phyloP scores from a whole-genome alignment of 2,329 filamentous ascomycete genomes.

The Waltergamsia citrina region DNA sequence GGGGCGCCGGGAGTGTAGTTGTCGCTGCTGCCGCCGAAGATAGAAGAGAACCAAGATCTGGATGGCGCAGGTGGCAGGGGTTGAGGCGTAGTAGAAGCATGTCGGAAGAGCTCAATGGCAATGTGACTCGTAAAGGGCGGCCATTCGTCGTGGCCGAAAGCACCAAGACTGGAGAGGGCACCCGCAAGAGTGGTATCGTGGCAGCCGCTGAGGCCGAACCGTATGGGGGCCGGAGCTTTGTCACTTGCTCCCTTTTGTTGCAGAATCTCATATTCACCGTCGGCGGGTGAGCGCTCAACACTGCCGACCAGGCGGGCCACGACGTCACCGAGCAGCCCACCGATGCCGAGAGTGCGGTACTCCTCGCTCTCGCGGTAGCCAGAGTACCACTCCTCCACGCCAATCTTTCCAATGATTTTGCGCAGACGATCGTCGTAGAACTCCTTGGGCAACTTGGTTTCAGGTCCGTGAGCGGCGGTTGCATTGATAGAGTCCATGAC shows the following conservation, averaged over 20 bases:
- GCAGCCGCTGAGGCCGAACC: slow-evolving; percentile 74
- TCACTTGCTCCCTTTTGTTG: slow-evolving; percentile 19
- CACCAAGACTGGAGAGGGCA: slow-evolving; percentile 67
- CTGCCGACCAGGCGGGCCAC: slow-evolving; percentile 64
- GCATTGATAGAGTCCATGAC: slow-evolving; percentile 94
- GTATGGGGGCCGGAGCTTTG: slow-evolving; percentile 35
- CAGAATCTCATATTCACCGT: slow-evolving; percentile 40
- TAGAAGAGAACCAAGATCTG: slow-evolving; percentile 8
- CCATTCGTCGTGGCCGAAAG: slow-evolving; percentile 67
- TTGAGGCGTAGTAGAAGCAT: slow-evolving; percentile 26
- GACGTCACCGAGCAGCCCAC: slow-evolving; percentile 74
- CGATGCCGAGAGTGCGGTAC: slow-evolving; percentile 85
- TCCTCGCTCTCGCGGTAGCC: slow-evolving; percentile 79
- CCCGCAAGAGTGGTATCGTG: slow-evolving; percentile 90
- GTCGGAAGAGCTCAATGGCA: slow-evolving; percentile 80
- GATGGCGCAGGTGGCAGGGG: slow-evolving; percentile 15
- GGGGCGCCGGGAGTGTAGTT: slow-evolving; percentile 8
- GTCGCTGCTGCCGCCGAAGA: slow-evolving; percentile 9
- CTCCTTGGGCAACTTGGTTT: slow-evolving; percentile 68
- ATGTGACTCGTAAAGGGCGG: slow-evolving; percentile 90
- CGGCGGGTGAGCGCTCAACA: slow-evolving; percentile 45
- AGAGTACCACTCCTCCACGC: slow-evolving; percentile 85
- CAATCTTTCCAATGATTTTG: slow-evolving; percentile 63
- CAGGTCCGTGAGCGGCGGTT: slow-evolving; percentile 66
- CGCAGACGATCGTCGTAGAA: slow-evolving; percentile 76